phyloP scores from a whole-genome alignment of 179 eudicot genomes.

The Amaranthus tricolor region DNA sequence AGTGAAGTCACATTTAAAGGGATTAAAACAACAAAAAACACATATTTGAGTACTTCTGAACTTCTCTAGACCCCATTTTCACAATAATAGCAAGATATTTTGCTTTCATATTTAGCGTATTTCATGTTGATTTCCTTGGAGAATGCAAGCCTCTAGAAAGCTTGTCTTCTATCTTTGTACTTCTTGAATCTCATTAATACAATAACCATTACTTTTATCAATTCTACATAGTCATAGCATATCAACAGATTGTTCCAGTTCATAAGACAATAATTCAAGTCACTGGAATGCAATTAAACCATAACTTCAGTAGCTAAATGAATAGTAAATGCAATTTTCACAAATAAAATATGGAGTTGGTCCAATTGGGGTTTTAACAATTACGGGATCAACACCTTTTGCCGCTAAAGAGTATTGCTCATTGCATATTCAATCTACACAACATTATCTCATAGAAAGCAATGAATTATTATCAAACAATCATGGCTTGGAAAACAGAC shows the following conservation, averaged over 20 bases:
- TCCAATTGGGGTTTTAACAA: neutral
- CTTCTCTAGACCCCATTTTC: no score
- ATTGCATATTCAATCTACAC: neutral
- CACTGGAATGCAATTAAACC: neutral
- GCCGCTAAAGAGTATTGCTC: neutral
- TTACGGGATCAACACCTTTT: neutral
- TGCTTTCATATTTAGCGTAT: no score
- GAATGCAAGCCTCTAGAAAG: no score
- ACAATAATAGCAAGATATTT: no score
- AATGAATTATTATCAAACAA: constrained; percentile 6
- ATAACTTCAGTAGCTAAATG: neutral
- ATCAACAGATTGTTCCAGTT: no score
- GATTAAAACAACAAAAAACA: no score
- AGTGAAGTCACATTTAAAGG: no score
- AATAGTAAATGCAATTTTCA: no score
- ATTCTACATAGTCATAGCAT: neutral
- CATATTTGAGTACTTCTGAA: no score
- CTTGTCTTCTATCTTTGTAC: no score
- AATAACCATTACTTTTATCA: neutral
- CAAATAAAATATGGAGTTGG: neutral
- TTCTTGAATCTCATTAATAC: no score
- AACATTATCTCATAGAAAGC: neutral
- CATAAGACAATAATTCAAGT: neutral
- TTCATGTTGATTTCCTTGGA: no score
- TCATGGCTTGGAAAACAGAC: constrained; percentile 37